These are phyloP conservation scores for Trichoderma hamatum DNA, from an alignment of 2,329 filamentous ascomycete species.

Conservation along the genomic window DNA sequence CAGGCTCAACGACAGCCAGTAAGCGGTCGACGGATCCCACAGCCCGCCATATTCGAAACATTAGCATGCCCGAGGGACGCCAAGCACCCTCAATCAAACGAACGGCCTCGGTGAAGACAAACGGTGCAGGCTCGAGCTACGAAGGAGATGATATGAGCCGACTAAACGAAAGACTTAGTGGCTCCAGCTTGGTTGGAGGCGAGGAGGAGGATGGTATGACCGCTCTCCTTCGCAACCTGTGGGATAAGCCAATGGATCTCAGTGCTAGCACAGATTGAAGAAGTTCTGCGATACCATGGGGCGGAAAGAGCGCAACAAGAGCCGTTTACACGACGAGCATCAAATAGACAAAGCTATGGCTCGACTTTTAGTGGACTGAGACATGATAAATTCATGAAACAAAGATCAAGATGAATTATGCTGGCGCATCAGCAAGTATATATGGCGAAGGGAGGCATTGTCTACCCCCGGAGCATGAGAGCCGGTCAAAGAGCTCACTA, in stretches of 20 bases:
- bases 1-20: conserved; percentile 43
- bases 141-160: conserved; percentile 50
- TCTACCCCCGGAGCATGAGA: neutral
- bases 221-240: conserved; percentile 59
- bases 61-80: conserved; percentile 43
- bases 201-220: conserved; percentile 56
- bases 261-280: conserved; percentile 49
- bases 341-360: too few species aligned
- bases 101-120: conserved; percentile 43
- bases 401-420: neutral
- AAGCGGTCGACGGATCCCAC: conserved; percentile 39
- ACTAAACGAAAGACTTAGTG: conserved; percentile 51
- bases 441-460: neutral
- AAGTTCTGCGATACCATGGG: neutral
- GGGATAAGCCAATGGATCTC: conserved; percentile 64
- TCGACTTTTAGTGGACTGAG: neutral
- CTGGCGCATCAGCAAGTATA: conserved; percentile 1
- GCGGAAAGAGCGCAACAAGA: too few species aligned
- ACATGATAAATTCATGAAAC: neutral
- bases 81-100: conserved; percentile 39
- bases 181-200: conserved; percentile 52
- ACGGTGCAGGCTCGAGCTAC: conserved; percentile 49
- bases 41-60: conserved; percentile 44
- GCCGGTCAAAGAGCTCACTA: neutral
- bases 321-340: neutral